Evolutionary conservation across 192 early-diverging fungal genomes (phyloP), one percentile per base, ranked within the genome.

Genomic region (Dissophora globulifera): DNA sequence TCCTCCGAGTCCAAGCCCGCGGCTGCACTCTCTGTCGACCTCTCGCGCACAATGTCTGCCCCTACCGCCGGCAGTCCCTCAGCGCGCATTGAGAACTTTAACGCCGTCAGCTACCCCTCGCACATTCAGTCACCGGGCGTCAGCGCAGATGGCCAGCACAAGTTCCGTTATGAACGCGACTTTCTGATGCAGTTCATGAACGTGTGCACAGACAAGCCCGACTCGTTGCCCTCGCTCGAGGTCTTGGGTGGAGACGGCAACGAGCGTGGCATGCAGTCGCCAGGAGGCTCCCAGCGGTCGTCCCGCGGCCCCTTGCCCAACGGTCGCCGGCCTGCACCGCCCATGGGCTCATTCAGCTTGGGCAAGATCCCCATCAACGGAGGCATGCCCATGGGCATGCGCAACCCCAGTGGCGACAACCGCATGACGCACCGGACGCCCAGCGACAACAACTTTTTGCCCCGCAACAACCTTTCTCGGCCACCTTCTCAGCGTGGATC

Each of bases 131-230:
- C 86, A 29, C 89, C 88, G 22, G 71, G 84, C 20, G n/a, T n/a
- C n/a, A 69, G 62, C 7, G 75, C 86, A 30, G 83, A 86, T 6
- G 86, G 72, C 27, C 63, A 59, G 52, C 85, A 88, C 48, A 89
- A 89, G 47, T 88, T 88, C 63, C 82, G 83, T 59, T 95, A 93
- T 58, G 82, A 87, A 42, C 83, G 84, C 27, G 87, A 81, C 57
- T 96, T 96, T 79, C 82, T 96, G 70, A 84, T 93, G 82, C 89
- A 89, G 66, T 95, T 94, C 81, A 85, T 79, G 56, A 62, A 65
- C 6, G 72, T 91, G 42, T 89, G 89, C 78, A 82, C 74, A 22
- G 83, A 91, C 35, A 81, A 86, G 54, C 91, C 90, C 13, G 63
- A 83, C 5, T 83, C 88, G 25, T 65, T 88, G 13, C 81, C 84